Base-by-base conservation (phyloP, 2,329 filamentous ascomycete species). In the Aspergillus costaricaensis region DNA sequence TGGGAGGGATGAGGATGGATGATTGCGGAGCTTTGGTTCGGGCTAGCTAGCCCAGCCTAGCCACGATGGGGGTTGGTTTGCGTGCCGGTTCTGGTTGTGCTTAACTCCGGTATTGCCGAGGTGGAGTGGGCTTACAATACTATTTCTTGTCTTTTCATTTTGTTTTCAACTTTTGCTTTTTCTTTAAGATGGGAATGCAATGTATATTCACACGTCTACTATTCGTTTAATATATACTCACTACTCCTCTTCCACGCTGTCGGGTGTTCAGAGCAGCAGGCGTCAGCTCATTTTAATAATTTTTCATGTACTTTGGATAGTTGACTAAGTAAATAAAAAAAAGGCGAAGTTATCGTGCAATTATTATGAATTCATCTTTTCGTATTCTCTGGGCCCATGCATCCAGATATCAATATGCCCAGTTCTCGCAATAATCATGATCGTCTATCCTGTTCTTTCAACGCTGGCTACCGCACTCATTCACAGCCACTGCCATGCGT, bases 41-140 rank as follows among this genome's bases (percentile, higher is more conserved):
- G 36, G 51, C 36, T 53, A 30, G 27, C 27, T 12, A 30, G 27
- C 27, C 27, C 25, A 27, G 25, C 25, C 25, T 3, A 25, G 25
- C 25, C 7, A 27, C 62, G 62, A 56, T 52, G 59, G 39, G 61
- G 9, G 4, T 30, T 12, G 27, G 27, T 10, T 27, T 12, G 27
- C 27, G 27, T 36, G 62, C 54, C n/a, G 47, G 48, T 51, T 54
- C 19, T 14, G 32, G 32, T 14, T 5, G 9, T 43, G 14, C 39
- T 58, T 63, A 63, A 63, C 59, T 62, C 62, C 62, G 62, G 38
- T 63, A 63, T 50, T 36, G 38, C 62, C 59, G 62, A 55, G 15
- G 21, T 36, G 25, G 25, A 8, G 25, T 36, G 32, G 32, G 32
- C 10, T 36, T 15, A 27, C 25, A 27, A 27, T 25, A 25, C 3